phyloP scores from a whole-genome alignment of 345 rosid genomes.

The Populus pruinosa region DNA sequence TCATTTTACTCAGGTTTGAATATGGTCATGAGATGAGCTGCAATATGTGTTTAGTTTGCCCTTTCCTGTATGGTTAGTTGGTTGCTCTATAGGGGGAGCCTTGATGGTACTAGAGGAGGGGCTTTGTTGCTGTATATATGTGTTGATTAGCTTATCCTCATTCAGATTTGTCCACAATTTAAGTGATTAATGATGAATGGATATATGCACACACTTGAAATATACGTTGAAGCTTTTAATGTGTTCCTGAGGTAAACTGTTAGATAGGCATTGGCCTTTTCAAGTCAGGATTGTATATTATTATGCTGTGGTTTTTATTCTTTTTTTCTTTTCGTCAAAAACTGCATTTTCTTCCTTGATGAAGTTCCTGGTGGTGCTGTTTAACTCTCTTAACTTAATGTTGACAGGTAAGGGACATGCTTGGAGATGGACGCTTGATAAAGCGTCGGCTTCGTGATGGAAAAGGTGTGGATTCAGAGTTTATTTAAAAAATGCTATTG shows the following conservation, averaged over 20 bases:
- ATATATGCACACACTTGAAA: background rate
- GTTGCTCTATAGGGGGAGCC: background rate
- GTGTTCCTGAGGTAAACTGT: no score
- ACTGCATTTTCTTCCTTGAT: no score
- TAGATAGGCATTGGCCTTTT: no score
- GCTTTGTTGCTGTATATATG: background rate
- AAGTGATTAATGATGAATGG: background rate
- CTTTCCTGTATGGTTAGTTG: background rate
- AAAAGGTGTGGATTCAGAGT: constrained; percentile 48
- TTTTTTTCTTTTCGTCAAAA: no score
- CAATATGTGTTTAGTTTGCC: background rate
- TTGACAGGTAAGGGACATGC: constrained; percentile 89
- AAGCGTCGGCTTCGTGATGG: constrained; percentile 89
- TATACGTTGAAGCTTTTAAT: no score
- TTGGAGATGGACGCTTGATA: constrained; percentile 94
- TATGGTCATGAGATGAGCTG: background rate
- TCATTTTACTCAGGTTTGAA: background rate
- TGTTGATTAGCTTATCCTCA: background rate
- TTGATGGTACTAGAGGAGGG: background rate
- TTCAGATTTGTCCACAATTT: background rate
- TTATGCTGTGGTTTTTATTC: no score
- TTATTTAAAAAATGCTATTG: background rate
- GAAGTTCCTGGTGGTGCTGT: constrained; percentile 2
- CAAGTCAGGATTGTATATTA: no score
- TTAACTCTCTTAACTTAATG: constrained; percentile 7